Conservation (phyloP, 805 yeast species). For the Candida patagonica region DNA sequence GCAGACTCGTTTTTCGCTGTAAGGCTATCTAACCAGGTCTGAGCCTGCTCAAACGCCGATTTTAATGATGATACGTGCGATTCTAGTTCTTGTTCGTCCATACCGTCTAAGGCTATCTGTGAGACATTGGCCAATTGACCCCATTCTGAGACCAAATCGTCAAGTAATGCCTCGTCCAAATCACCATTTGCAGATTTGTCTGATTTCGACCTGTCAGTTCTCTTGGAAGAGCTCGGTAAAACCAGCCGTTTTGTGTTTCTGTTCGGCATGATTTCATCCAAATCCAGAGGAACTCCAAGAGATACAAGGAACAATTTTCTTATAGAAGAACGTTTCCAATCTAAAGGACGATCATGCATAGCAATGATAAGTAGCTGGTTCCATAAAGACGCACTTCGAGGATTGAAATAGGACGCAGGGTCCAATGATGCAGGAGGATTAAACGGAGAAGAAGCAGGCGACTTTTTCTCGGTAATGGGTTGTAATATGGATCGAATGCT, state of each 20-base stretch:
- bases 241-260: constrained; percentile 20
- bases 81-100: constrained; percentile 31
- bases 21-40: constrained; percentile 41
- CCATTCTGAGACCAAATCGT: constrained; percentile 21
- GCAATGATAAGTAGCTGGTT: constrained; percentile 36
- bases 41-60: constrained; percentile 30
- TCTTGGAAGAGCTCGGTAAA: constrained; percentile 11
- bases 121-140: constrained; percentile 26
- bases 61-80: constrained; percentile 30
- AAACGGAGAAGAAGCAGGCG: background rate
- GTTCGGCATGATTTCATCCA: constrained; percentile 44
- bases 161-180: constrained; percentile 3
- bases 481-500: constrained; percentile 8
- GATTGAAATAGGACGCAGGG: constrained; percentile 15
- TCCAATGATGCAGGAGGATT: background rate
- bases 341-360: constrained; percentile 47
- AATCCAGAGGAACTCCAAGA: constrained; percentile 64
- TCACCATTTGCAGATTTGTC: background rate
- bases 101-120: constrained; percentile 29
- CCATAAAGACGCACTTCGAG: constrained; percentile 29
- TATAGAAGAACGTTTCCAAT: constrained; percentile 61
- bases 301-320: constrained; percentile 54
- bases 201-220: background rate
- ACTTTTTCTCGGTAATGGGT: constrained; percentile 1
- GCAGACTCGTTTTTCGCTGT: constrained; percentile 39